Conservation (phyloP, 2,329 filamentous ascomycete genomes). For the Claviceps purpurea region DNA sequence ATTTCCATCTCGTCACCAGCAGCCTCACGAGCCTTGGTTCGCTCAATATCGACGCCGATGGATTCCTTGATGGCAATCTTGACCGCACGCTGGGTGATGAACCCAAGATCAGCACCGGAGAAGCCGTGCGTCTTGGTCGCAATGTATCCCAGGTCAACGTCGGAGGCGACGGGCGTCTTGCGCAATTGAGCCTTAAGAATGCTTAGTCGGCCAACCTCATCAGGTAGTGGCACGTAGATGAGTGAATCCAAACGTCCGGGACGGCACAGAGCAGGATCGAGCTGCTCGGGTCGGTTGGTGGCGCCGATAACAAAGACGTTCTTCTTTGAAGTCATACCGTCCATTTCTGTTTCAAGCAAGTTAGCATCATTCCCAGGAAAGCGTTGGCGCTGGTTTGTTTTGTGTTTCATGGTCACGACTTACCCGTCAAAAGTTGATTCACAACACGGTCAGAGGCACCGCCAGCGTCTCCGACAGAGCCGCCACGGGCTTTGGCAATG, state of each 20-base stretch:
- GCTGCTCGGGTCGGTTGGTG: constrained; percentile 96
- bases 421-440: constrained; percentile 95
- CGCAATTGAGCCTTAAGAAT: constrained; percentile 94
- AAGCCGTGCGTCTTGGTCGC: constrained; percentile 96
- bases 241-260: constrained; percentile 97
- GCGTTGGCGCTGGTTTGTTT: too few species aligned
- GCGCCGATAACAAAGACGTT: constrained; percentile 99
- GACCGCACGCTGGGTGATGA: constrained; percentile 96
- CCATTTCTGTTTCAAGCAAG: constrained; percentile 58
- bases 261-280: constrained; percentile 95
- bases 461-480: constrained; percentile 87
- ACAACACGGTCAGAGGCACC: constrained; percentile 99
- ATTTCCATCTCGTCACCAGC: constrained; percentile 63
- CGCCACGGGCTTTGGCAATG: constrained; percentile 98
- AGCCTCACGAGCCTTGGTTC: constrained; percentile 77
- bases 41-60: constrained; percentile 79
- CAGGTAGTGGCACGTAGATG: constrained; percentile 93
- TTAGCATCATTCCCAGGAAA: constrained; percentile 25
- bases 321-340: constrained; percentile 99
- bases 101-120: constrained; percentile 98
- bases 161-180: constrained; percentile 83
- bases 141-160: constrained; percentile 84
- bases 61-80: constrained; percentile 99
- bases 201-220: constrained; percentile 75
- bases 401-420: constrained; percentile 21